These are phyloP conservation scores for Penicillium arizonense DNA, from an alignment of 495 filamentous ascomycete genomes.

Conservation along the genomic window DNA sequence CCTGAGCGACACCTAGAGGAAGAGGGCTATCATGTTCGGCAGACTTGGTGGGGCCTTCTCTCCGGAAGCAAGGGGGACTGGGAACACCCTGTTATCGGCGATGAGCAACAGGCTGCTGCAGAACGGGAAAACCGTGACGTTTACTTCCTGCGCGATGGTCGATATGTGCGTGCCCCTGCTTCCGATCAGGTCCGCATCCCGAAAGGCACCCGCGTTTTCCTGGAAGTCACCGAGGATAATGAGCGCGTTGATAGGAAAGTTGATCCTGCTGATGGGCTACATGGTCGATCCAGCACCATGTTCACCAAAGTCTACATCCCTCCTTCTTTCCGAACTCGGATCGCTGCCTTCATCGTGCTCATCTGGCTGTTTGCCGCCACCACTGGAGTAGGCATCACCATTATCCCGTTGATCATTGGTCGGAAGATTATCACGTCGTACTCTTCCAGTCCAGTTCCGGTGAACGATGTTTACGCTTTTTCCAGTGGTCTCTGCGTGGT, in stretches of 20 bases:
- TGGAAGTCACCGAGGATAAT: slow-evolving; percentile 75
- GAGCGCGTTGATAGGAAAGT: slow-evolving; percentile 56
- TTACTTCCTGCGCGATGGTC: slow-evolving; percentile 70
- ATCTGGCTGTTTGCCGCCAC: slow-evolving; percentile 93
- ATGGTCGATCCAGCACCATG: slow-evolving; percentile 60
- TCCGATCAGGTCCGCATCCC: slow-evolving; percentile 93
- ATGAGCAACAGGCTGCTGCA: slow-evolving; percentile 30
- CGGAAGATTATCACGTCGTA: slow-evolving; percentile 68
- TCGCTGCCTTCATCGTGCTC: slow-evolving; percentile 80
- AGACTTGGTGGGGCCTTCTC: slow-evolving; percentile 53
- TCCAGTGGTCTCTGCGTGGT: slow-evolving; percentile 81
- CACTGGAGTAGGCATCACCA: slow-evolving; percentile 86
- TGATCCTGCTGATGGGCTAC: slow-evolving; percentile 61
- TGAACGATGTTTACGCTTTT: slow-evolving; percentile 97
- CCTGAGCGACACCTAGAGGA: slow-evolving; percentile 78
- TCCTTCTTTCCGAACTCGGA: slow-evolving; percentile 74
- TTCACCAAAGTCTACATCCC: slow-evolving; percentile 88
- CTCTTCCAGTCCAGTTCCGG: slow-evolving; percentile 63
- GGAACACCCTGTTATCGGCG: slow-evolving; percentile 43
- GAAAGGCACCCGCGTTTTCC: slow-evolving; percentile 76
- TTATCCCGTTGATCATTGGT: slow-evolving; percentile 85
- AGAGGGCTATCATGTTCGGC: slow-evolving; percentile 64
- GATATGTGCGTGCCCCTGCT: slow-evolving; percentile 83
- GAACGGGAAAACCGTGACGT: slow-evolving; percentile 38
- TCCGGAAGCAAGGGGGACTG: slow-evolving; percentile 47